Evolutionary conservation across 495 filamentous ascomycete species (phyloP), one percentile per base, ranked within the genome.

Genomic region (Aspergillus saccharolyticus): DNA sequence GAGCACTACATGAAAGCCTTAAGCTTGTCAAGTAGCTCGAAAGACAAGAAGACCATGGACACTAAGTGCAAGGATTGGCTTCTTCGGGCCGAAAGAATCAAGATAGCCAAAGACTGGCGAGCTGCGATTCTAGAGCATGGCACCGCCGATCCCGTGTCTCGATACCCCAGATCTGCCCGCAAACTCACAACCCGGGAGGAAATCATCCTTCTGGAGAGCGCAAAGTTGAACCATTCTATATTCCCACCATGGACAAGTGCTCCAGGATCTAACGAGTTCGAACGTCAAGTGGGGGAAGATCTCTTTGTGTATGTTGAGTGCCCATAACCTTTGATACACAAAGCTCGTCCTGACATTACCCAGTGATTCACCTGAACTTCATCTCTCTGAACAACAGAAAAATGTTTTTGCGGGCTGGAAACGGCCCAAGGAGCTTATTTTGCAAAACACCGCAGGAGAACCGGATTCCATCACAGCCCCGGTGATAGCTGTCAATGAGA

Each of bases 391-490:
- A 14, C 74, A 78, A 19, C 94, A 97, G 65, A 70, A 70, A 53
- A 72, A 80, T 46, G 84, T 89, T 10, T 89, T 97, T 62, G 80
- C 83, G 44, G 84, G 85, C 18, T 99, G 94, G 94, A 86, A 83
- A 70, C 79, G 93, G 17, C 88, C 91, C 1, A 59, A 63, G 17
- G 85, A 93, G 55, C 80, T 70, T 58, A 73, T 70, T 58, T 66
- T 54, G 21, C 33, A 39, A 12, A 59, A 46, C 39, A 30, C 63
- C 43, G 39, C 28, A n/a, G 53, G 52, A 30, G 53, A 58, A n/a
- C 19, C 46, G 22, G 24, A 60, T n/a, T 17, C 46, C 51, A 19
- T 18, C n/a, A 42, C 44, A 44, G 14, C 49, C 14, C 75, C 78
- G 30, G 64, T 80, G 15, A 91, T 90, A 85, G 60, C 67, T 21